Base-by-base conservation (phyloP, 106 monocot genomes). In the Dendrobium huoshanense region DNA sequence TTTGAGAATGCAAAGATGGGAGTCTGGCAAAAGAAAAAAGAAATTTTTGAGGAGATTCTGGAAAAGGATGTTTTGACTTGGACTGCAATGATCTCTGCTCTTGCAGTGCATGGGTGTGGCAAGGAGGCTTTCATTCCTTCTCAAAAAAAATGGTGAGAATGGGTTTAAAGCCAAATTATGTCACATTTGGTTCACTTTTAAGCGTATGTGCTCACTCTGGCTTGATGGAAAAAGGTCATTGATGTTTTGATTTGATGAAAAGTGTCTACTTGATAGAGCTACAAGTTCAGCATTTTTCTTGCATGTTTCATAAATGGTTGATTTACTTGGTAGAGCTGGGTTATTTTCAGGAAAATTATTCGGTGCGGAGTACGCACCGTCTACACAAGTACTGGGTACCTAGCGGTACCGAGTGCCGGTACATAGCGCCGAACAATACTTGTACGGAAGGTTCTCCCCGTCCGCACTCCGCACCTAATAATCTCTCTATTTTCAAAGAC, bases 151-250 rank as follows among this genome's bases (percentile, higher is more conserved):
- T 92, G 91, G 40, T 83, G 47, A 64, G 82, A 24, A 84, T 56
- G 17, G 65, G 81, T n/a, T 79, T 92, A 37, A 7, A 29, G 2
- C 95, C 95, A 5, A 95, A 92, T 80, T 83, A 74, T 1, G 85
- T 85, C 6, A 95, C 95, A 9, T 92, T 95, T 55, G 70, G 83
- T 16, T 91, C 90, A 78, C 61, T 95, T 55, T 56, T 95, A 24
- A 85, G 90, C 16, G 90, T 92, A 20, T 90, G 90, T 33, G 90
- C 79, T 24, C 90, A 95, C 79, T 90, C 95, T 4, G 95, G 95
- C 5, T 67, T 90, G 55, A 81, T 95, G 1, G 88, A 90, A 41
- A 88, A 92, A 81, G 95, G 86, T 0, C 80, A 82, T 2, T 31
- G 54, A 55, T 95, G 91, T 80, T 90, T 91, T 76, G 70, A 41